These are phyloP conservation scores for Claviceps monticola DNA, from an alignment of 2,329 filamentous ascomycete species.

Conservation along the genomic window DNA sequence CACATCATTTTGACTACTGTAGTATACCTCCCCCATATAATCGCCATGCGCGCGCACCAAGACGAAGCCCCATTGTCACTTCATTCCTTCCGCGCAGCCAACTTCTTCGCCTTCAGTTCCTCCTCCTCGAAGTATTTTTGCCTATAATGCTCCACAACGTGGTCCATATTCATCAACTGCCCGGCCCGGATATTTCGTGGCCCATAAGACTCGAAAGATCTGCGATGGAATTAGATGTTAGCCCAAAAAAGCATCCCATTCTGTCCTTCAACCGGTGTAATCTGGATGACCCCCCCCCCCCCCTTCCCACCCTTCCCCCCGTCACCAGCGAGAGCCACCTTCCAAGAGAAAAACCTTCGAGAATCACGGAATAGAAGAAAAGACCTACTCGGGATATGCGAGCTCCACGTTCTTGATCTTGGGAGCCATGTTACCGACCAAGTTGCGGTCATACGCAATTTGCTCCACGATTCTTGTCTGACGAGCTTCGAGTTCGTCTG, in stretches of 20 bases:
- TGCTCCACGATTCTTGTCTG: conserved; percentile 39
- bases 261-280: too few relatives aligned
- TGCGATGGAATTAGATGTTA: conserved; percentile 12
- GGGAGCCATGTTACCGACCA: conserved; percentile 31
- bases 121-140: conserved; percentile 40
- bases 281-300: too few relatives aligned
- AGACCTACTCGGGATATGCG: conserved; percentile 44
- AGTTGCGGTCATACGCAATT: conserved; percentile 42
- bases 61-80: not conserved
- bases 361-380: too few relatives aligned
- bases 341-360: too few relatives aligned
- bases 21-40: too few relatives aligned
- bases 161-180: conserved; percentile 38
- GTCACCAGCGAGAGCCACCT: too few relatives aligned
- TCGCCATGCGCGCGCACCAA: too few relatives aligned
- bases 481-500: conserved; percentile 31
- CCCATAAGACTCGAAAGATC: conserved; percentile 35
- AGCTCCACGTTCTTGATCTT: conserved; percentile 36
- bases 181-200: conserved; percentile 41
- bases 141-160: conserved; percentile 43
- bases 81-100: conserved; percentile 26
- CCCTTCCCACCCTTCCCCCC: too few relatives aligned
- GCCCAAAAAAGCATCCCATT: not conserved
- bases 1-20: too few relatives aligned
- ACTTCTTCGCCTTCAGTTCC: conserved; percentile 37